Evolutionary conservation across 352 stramenopile genomes (phyloP).

Genomic region (Pythium brachiatum): DNA sequence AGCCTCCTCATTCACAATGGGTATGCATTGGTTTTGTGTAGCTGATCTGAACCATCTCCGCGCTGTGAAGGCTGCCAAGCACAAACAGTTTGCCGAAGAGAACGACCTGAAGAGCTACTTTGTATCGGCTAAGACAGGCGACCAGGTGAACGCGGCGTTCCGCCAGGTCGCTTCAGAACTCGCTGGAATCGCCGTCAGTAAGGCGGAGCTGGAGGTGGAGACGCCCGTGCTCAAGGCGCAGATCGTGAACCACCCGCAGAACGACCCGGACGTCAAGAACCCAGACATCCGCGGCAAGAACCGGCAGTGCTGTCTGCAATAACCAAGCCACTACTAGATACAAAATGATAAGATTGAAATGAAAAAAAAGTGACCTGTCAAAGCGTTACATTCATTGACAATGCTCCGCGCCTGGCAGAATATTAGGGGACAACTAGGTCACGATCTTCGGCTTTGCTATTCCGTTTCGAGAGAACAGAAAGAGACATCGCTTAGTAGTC

Average conservation of each 20-base stretch:
- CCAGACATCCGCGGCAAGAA: conserved; percentile 55
- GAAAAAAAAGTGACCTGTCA: conserved; percentile 41
- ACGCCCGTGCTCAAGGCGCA: conserved; percentile 85
- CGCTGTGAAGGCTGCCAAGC: conserved; percentile 83
- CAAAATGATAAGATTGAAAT: neutral
- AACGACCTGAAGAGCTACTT: conserved; percentile 92
- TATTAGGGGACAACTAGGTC: conserved; percentile 17
- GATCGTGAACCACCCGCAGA: conserved; percentile 91
- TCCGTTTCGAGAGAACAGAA: too few relatives aligned
- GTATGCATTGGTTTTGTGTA: conserved; percentile 22
- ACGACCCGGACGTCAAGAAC: conserved; percentile 88
- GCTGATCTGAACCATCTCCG: conserved; percentile 90
- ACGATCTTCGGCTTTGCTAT: neutral
- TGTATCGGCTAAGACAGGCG: conserved; percentile 93
- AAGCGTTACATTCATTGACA: conserved; percentile 67
- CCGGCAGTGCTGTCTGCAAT: conserved; percentile 56
- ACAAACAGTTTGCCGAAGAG: conserved; percentile 92
- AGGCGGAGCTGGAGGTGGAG: conserved; percentile 84
- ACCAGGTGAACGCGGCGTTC: conserved; percentile 89
- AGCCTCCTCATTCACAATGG: too few relatives aligned
- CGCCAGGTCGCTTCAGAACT: conserved; percentile 83
- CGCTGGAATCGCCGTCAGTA: conserved; percentile 76
- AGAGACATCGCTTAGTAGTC: conserved; percentile 75
- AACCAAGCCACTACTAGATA: conserved; percentile 1
- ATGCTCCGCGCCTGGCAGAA: conserved; percentile 25